phyloP scores from a whole-genome alignment of 352 stramenopile genomes.

The Phytophthora constricta region DNA sequence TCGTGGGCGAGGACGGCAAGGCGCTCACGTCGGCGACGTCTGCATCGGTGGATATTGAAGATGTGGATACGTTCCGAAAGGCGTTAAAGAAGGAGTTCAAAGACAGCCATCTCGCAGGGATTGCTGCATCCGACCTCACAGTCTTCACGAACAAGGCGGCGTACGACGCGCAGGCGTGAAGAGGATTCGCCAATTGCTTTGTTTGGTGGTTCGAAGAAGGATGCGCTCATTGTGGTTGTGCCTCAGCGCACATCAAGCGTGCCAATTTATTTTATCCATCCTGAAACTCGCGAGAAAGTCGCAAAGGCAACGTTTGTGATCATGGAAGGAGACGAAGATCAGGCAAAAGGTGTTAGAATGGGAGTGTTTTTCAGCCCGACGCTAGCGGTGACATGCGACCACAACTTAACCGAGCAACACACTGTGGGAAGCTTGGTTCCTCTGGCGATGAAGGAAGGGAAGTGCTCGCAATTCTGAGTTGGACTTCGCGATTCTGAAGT shows the following conservation, averaged over 20 bases:
- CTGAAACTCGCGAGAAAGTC: conserved; percentile 4
- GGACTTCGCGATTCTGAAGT: conserved; percentile 15
- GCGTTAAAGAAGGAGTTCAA: background rate
- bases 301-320: conserved; percentile 7
- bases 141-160: background rate
- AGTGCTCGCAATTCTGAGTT: conserved; percentile 12
- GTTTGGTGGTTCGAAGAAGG: background rate
- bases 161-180: background rate
- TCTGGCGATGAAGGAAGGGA: conserved; percentile 29
- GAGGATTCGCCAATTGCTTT: background rate
- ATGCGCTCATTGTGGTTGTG: conserved; percentile 5
- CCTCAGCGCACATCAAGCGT: background rate
- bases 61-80: background rate
- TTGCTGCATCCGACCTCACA: background rate
- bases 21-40: too few species aligned
- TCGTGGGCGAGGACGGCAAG: too few species aligned
- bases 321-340: conserved; percentile 1
- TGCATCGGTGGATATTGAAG: too few species aligned
- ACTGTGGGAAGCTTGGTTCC: conserved; percentile 27
- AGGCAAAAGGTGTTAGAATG: background rate
- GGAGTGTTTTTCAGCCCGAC: conserved; percentile 20
- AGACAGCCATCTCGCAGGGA: conserved; percentile 1
- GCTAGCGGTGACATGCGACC: too few species aligned
- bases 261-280: conserved; percentile 9
- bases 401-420: conserved; percentile 25